Evolutionary conservation across 768 basidiomycete species (phyloP), one percentile per base, ranked within the genome.

Genomic region (Fomitopsis pulvina): DNA sequence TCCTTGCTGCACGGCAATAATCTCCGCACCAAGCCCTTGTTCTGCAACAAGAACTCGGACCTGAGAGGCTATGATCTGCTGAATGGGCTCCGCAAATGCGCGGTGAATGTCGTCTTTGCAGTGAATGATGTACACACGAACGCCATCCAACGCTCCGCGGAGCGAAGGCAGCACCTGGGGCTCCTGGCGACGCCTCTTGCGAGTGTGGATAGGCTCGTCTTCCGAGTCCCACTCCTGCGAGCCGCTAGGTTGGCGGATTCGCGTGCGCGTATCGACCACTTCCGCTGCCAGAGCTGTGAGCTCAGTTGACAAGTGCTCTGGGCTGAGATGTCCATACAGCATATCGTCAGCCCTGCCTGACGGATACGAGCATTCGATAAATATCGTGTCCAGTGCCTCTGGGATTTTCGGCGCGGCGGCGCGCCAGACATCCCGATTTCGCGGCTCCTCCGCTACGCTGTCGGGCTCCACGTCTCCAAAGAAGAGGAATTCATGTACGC

Each of bases 391-490:
- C 14, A 97, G 76, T 3, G 68, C 71, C 21, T 80, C 72, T 0
- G 81, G 80, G 57, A 96, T 80, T 65, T 82, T 83, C 40, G 79
- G 71, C 4, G 93, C 93, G 0, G 92, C 92, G 24, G 73, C 77
- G 34, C 76, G 77, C 95, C 94, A 97, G 41, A 98, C 83, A 37
- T 73, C 66, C 24, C 73, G 71, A 32, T 83, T 94, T 45, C 70
- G 74, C 4, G 85, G 84, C 12, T 68, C 65, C 14, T 60, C n/a
- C 5, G 87, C 75, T 41, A 93, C 58, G 44, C 78, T 77, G 68
- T 94, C 91, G 8, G 91, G 89, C 60, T 94, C 91, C 52, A 96
- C 85, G 66, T 95, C 93, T 0, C 95, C 95, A 58, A 96, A 95
- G 68, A 97, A 97, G 30, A 97, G 72, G 56, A 97, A 83, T 64